Evolutionary conservation across 2,329 filamentous ascomycete species (phyloP).

Genomic region (Aspergillus phoenicis): DNA sequence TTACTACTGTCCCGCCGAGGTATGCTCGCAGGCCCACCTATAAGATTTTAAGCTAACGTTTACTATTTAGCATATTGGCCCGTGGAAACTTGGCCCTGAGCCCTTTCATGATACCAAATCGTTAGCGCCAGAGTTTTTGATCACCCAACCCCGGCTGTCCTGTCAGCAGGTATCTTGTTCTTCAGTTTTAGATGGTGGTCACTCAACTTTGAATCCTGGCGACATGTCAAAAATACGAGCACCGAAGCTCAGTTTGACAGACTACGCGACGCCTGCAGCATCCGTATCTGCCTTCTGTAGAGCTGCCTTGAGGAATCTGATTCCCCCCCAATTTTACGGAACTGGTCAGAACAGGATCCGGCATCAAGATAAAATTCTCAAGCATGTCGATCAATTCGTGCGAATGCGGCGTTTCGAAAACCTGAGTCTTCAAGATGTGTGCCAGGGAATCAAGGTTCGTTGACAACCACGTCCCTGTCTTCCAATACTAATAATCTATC

Average conservation of each 20-base stretch:
- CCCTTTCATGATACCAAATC: constrained; percentile 8
- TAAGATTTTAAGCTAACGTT: constrained; percentile 8
- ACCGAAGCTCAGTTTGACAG: constrained; percentile 55
- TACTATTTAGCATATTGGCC: constrained; percentile 25
- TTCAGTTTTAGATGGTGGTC: not conserved
- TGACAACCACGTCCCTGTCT: not conserved
- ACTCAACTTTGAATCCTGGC: not conserved
- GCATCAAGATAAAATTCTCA: constrained; percentile 66
- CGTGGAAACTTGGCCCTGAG: constrained; percentile 25
- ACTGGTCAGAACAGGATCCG: constrained; percentile 51
- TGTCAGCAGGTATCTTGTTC: constrained; percentile 13
- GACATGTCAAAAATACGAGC: constrained; percentile 11
- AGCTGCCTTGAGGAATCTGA: constrained; percentile 69
- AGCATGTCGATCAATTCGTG: constrained; percentile 76
- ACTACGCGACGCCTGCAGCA: constrained; percentile 66
- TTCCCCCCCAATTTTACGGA: constrained; percentile 79
- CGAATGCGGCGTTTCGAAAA: constrained; percentile 77
- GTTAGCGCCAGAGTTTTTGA: constrained; percentile 23
- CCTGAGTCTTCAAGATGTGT: constrained; percentile 75
- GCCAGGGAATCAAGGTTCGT: constrained; percentile 72
- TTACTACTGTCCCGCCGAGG: constrained; percentile 72
- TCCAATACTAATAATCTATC: not conserved
- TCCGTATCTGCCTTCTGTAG: constrained; percentile 86
- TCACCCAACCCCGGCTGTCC: constrained; percentile 29
- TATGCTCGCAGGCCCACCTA: constrained; percentile 31